These are phyloP conservation scores for Rhodamnia rubescens DNA, from an alignment of 345 rosid species.

Conservation along the genomic window DNA sequence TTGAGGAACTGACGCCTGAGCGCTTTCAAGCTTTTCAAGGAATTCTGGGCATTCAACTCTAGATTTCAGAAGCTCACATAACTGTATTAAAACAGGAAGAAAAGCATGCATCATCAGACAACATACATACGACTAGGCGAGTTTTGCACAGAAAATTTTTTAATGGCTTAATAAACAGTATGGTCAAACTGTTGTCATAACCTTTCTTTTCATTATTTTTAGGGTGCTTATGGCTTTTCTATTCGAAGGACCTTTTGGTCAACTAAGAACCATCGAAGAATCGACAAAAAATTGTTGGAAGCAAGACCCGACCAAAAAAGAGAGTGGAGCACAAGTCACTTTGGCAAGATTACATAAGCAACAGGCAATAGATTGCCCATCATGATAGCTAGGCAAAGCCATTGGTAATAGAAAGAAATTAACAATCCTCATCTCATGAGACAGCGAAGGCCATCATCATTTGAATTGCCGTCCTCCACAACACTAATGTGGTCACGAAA, in stretches of 20 bases:
- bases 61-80: constrained; percentile 74
- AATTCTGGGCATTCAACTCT: constrained; percentile 70
- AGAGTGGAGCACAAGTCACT: background rate
- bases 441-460: background rate
- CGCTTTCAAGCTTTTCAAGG: constrained; percentile 60
- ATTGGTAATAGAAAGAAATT: background rate
- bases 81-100: constrained; percentile 32
- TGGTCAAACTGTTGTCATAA: background rate
- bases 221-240: background rate
- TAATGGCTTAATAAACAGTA: background rate
- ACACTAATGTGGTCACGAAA: background rate
- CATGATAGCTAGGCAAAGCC: background rate
- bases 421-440: background rate
- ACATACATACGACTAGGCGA: background rate
- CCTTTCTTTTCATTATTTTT: background rate
- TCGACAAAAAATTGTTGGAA: background rate
- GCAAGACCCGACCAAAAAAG: background rate
- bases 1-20: constrained; percentile 39
- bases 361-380: background rate
- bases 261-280: background rate
- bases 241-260: background rate
- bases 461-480: background rate
- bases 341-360: background rate
- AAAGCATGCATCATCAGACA: background rate
- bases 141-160: background rate